These are phyloP conservation scores for Neopestalotiopsis rosae DNA, from an alignment of 2,329 filamentous ascomycete species.

Conservation along the genomic window DNA sequence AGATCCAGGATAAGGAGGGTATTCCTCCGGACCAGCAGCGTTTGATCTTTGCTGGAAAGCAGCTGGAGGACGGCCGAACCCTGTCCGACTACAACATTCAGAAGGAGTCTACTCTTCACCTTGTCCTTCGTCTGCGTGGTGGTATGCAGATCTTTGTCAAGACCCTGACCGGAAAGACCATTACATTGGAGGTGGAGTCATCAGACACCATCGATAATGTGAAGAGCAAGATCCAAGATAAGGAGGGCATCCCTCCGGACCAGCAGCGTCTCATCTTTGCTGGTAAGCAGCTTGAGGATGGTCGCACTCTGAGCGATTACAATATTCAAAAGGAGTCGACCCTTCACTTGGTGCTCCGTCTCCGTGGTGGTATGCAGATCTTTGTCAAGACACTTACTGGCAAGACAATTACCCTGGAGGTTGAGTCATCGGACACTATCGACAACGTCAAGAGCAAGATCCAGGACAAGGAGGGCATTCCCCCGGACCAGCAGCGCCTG, in stretches of 20 bases:
- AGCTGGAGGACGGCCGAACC: conserved; percentile 90
- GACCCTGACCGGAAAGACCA: conserved; percentile 73
- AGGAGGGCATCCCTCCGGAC: conserved; percentile 74
- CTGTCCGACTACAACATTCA: conserved; percentile 97
- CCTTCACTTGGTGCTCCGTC: conserved; percentile 72
- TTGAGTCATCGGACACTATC: conserved; percentile 72
- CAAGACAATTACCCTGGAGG: conserved; percentile 73
- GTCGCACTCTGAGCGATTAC: conserved; percentile 83
- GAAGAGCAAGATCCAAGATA: conserved; percentile 74
- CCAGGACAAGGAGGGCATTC: conserved; percentile 75
- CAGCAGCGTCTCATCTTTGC: conserved; percentile 75
- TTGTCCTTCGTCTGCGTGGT: conserved; percentile 82
- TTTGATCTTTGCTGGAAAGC: conserved; percentile 92
- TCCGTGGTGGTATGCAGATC: conserved; percentile 78
- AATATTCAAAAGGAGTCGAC: conserved; percentile 85
- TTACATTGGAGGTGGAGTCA: conserved; percentile 71
- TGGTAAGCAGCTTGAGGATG: conserved; percentile 76
- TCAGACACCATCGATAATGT: conserved; percentile 75
- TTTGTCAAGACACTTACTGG: conserved; percentile 75
- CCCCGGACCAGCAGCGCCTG: conserved; percentile 72
- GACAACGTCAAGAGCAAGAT: conserved; percentile 76
- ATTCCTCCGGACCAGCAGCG: conserved; percentile 96
- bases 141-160: conserved; percentile 81
- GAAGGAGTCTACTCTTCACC: conserved; percentile 82
- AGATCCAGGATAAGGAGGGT: conserved; percentile 93